Percentiles rank a stretch among this genome's conserved stretches.
Conservation (phyloP, 805 yeast genomes). For the Wickerhamiella bombiphila region DNA sequence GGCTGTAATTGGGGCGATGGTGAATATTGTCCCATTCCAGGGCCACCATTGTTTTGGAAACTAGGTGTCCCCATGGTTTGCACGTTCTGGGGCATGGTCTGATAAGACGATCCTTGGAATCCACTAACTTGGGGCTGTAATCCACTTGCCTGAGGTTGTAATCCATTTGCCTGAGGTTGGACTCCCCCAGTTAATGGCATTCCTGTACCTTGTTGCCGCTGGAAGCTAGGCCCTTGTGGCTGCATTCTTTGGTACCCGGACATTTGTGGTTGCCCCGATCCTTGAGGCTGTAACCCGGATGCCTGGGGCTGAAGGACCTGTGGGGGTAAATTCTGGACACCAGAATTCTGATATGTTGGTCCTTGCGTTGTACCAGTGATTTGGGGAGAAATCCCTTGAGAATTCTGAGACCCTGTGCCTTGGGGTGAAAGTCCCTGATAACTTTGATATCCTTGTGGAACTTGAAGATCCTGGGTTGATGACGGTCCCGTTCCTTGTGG, state of each 20-base stretch:
- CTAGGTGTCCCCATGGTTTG: neutral
- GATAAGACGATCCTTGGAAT: neutral
- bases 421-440: too few species aligned
- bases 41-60: too few species aligned
- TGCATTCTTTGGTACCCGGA: neutral
- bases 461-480: too few species aligned
- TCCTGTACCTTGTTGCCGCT: too few species aligned
- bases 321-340: too few species aligned
- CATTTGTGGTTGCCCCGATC: slow-evolving; percentile 2
- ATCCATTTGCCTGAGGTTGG: slow-evolving; percentile 1
- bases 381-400: too few species aligned
- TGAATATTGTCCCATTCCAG: too few species aligned
- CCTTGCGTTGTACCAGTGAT: too few species aligned
- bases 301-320: too few species aligned
- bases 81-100: neutral
- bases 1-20: neutral
- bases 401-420: too few species aligned
- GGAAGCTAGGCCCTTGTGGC: slow-evolving; percentile 1
- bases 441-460: too few species aligned
- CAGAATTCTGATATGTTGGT: too few species aligned
- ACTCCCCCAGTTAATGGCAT: neutral
- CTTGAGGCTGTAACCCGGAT: slow-evolving; percentile 7
- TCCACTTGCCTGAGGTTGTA: slow-evolving; percentile 2
- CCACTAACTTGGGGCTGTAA: slow-evolving; percentile 2
- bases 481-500: neutral